Base-by-base conservation (phyloP, 2,329 filamentous ascomycete species). In the Ophiostoma australiae region DNA sequence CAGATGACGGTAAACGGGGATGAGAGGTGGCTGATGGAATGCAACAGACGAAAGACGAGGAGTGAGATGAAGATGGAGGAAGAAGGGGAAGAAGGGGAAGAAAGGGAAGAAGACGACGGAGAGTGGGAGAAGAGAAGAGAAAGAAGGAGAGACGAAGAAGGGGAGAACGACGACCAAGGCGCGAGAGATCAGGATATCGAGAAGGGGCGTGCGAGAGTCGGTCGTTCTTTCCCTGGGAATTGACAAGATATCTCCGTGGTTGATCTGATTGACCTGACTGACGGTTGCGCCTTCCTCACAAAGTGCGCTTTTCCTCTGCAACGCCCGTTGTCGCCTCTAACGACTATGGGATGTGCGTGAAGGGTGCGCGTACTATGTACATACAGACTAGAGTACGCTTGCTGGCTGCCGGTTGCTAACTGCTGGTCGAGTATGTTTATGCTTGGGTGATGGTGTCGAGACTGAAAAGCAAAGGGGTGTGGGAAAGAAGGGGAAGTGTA, bases 301-400 rank as follows among this genome's bases (percentile, higher is more conserved):
- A 23, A 27, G n/a, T 58, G 52, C 52, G 8, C 52, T 58, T 58
- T 31, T 8, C 27, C 27, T 61, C 44, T 66, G 17, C 63, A 31
- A 66, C 63, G 63, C 23, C 55, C 27, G 55, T 61, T 61, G 55
- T 31, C 27, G 55, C 55, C 48, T 65, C n/a, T n/a, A n/a, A 13
- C 39, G 13, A 41, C 6, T 11, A 33, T 65, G 61, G 23, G 27
- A 63, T 33, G 7, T 55, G 27, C 58, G 58, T 35, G 27, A 3
- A 63, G 27, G 23, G 13, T 61, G 52, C 52, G 52, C 27, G 52
- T 58, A 41, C 39, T 41, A n/a, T 41, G 39, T 11, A 13, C 37
- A n/a, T n/a, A n/a, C n/a, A n/a, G n/a, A n/a, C n/a, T n/a, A 7
- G 6, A 8, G 37, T 7, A 39, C 37, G 37, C 8, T 41, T 41